Percentiles rank a stretch among this genome's conserved stretches.
phyloP scores from a whole-genome alignment of 352 stramenopile genomes.

The Globisporangium cederbergense region DNA sequence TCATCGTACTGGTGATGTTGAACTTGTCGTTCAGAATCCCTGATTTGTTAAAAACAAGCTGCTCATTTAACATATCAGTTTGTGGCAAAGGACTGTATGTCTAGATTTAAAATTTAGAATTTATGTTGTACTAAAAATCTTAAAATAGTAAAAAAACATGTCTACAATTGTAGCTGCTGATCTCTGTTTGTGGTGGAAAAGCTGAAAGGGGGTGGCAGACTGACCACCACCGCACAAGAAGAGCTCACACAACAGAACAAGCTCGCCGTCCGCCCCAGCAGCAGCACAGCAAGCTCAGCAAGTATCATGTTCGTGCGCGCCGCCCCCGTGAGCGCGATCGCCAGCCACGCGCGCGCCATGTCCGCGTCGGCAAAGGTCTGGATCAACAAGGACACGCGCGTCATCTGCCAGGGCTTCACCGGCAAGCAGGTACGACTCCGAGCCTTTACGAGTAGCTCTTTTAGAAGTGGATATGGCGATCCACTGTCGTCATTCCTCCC shows the following conservation, averaged over 20 bases:
- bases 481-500: not conserved
- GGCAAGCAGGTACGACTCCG: constrained; percentile 93
- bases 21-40: too few species aligned
- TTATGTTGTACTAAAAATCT: too few species aligned
- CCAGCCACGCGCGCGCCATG: constrained; percentile 61
- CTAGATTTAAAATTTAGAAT: too few species aligned
- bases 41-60: too few species aligned
- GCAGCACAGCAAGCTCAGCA: constrained; percentile 3
- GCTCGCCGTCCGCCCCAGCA: not conserved
- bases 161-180: too few species aligned
- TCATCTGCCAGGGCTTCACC: constrained; percentile 99
- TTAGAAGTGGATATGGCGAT: not conserved
- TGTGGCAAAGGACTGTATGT: too few species aligned
- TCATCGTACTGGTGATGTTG: not conserved
- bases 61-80: not conserved
- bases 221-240: constrained; percentile 13
- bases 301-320: constrained; percentile 53
- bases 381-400: constrained; percentile 99
- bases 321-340: constrained; percentile 44
- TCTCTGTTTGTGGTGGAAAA: not conserved
- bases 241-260: constrained; percentile 9
- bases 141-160: too few species aligned
- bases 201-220: not conserved
- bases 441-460: not conserved
- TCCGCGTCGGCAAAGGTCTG: constrained; percentile 98